Evolutionary conservation across 2,329 filamentous ascomycete species (phyloP).

Genomic region (Metarhizium guizhouense): DNA sequence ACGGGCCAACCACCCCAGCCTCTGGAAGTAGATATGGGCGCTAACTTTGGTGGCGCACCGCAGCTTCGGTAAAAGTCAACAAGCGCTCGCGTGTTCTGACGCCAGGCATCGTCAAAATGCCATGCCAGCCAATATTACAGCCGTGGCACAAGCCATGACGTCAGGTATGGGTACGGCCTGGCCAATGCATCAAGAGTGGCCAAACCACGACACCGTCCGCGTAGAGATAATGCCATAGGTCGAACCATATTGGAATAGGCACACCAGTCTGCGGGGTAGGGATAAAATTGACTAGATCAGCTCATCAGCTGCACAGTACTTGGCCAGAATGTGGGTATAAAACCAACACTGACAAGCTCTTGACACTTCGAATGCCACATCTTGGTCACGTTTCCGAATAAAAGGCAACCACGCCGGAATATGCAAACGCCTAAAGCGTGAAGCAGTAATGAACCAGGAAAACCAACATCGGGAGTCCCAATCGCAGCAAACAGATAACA

Average conservation of each 20-base stretch:
- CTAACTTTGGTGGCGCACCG: no score
- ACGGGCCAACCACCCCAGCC: no score
- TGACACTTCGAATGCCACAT: not conserved
- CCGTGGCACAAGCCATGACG: not conserved
- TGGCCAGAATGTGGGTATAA: not conserved
- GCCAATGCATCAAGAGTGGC: not conserved
- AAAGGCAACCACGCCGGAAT: not conserved
- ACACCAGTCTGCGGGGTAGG: not conserved
- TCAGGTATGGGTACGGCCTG: not conserved
- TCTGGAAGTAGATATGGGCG: no score
- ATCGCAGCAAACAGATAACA: conserved; percentile 10
- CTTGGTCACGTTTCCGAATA: not conserved
- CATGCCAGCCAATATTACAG: not conserved
- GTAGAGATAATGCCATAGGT: not conserved
- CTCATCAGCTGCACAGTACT: not conserved
- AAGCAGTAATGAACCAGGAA: not conserved
- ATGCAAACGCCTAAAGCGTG: not conserved
- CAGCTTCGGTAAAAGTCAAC: no score
- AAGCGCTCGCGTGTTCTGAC: no score
- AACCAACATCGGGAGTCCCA: conserved; percentile 9
- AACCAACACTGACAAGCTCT: not conserved
- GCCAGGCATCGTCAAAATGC: no score
- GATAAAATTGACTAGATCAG: not conserved
- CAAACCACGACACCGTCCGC: not conserved
- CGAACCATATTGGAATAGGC: not conserved